Conservation (phyloP, 1,139 yeast genomes). For the Arxiozyma heterogenica region DNA sequence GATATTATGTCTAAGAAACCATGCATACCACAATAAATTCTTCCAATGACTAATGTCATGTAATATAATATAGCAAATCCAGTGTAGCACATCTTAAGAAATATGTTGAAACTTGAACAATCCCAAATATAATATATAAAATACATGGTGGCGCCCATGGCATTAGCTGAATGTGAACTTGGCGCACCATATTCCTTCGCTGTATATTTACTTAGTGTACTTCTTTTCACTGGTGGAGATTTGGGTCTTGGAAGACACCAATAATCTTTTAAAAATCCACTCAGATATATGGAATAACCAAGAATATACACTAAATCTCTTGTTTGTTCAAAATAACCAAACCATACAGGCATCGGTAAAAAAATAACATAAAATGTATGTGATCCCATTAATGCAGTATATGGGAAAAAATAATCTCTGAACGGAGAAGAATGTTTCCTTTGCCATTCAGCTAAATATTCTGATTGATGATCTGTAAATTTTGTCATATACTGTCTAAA, state of each 20-base stretch:
- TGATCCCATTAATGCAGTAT: conserved; percentile 84
- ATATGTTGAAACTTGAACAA: conserved; percentile 7
- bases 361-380: conserved; percentile 88
- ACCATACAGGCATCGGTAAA: conserved; percentile 82
- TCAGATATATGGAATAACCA: conserved; percentile 75
- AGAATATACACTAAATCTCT: conserved; percentile 67
- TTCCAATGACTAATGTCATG: conserved; percentile 61
- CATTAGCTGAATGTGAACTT: conserved; percentile 87
- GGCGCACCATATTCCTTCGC: conserved; percentile 95
- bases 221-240: conserved; percentile 85
- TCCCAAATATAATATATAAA: conserved; percentile 15
- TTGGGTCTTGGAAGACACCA: conserved; percentile 86
- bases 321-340: conserved; percentile 52
- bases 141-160: conserved; percentile 57
- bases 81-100: conserved; percentile 8
- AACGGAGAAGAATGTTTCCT: conserved; percentile 38
- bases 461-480: conserved; percentile 58
- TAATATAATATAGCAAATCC: conserved; percentile 41
- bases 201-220: conserved; percentile 83
- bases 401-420: conserved; percentile 71
- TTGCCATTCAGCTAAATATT: conserved; percentile 52
- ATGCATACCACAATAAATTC: conserved; percentile 96
- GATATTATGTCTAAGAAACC: conserved; percentile 69
- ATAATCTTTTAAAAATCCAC: conserved; percentile 75
- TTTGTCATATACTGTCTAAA: conserved; percentile 52